Evolutionary conservation across 2,329 filamentous ascomycete genomes (phyloP).

Genomic region (Zalaria sp.): DNA sequence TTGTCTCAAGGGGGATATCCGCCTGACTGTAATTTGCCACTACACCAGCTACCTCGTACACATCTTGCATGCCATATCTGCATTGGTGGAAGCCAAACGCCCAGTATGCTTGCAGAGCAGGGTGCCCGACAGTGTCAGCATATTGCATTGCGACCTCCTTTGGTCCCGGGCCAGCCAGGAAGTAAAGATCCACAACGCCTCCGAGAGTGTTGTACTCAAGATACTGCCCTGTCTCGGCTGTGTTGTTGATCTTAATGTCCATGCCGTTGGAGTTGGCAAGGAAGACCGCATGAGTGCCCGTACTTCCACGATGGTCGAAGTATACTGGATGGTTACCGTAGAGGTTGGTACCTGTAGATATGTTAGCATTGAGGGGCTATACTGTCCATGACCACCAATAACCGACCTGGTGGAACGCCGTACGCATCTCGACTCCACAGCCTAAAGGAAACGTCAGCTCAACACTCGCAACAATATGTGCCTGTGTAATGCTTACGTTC

Average conservation of each 20-base stretch:
- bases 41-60: constrained; percentile 51
- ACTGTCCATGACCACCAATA: not conserved
- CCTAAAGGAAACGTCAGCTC: not conserved
- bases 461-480: no score
- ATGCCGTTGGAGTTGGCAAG: constrained; percentile 60
- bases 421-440: constrained; percentile 58
- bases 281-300: constrained; percentile 51
- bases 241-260: constrained; percentile 61
- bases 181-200: constrained; percentile 55
- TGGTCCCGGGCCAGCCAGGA: constrained; percentile 33
- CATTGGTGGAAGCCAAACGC: constrained; percentile 37
- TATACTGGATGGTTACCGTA: constrained; percentile 67
- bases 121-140: constrained; percentile 33
- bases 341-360: constrained; percentile 40
- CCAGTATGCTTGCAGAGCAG: constrained; percentile 39
- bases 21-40: constrained; percentile 53
- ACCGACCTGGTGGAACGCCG: constrained; percentile 30
- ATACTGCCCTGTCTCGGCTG: constrained; percentile 45
- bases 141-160: constrained; percentile 35
- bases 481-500: constrained; percentile 28
- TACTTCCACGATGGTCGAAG: constrained; percentile 49
- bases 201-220: constrained; percentile 70
- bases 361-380: not conserved
- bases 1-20: constrained; percentile 54
- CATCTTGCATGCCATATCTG: constrained; percentile 37